phyloP scores from a whole-genome alignment of 768 basidiomycete species.

The Rhizopogon vulgaris region DNA sequence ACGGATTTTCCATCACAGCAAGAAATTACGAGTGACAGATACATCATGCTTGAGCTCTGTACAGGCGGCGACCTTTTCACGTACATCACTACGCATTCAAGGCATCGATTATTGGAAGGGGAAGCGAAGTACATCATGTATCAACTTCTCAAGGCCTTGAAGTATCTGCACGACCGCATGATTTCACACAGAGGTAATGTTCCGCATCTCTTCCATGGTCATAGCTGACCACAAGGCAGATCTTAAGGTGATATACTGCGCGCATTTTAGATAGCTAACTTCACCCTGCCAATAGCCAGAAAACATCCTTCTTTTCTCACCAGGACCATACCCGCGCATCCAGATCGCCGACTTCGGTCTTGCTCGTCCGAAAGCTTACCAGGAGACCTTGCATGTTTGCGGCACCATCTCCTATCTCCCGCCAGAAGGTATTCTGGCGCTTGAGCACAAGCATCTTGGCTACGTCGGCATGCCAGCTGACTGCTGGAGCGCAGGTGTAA shows the following conservation, averaged over 20 bases:
- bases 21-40: conserved; percentile 30
- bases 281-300: conserved; percentile 51
- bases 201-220: background rate
- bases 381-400: conserved; percentile 81
- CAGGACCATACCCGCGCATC: conserved; percentile 82
- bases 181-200: conserved; percentile 74
- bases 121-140: conserved; percentile 83
- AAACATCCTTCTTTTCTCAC: conserved; percentile 71
- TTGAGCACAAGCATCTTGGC: conserved; percentile 67
- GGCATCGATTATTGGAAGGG: conserved; percentile 60
- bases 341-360: conserved; percentile 85
- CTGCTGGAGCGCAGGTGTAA: conserved; percentile 84
- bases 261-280: background rate
- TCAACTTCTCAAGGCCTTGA: conserved; percentile 66
- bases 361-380: conserved; percentile 69
- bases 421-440: conserved; percentile 76
- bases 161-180: conserved; percentile 62
- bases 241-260: conserved; percentile 44
- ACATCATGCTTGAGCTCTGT: conserved; percentile 81
- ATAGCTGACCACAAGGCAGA: conserved; percentile 32
- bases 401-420: conserved; percentile 86
- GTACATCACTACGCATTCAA: conserved; percentile 62
- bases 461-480: conserved; percentile 84
- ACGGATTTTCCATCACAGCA: background rate
- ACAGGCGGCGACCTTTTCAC: conserved; percentile 88